Evolutionary conservation across 768 basidiomycete species (phyloP).

Genomic region (Podaxis sp.): DNA sequence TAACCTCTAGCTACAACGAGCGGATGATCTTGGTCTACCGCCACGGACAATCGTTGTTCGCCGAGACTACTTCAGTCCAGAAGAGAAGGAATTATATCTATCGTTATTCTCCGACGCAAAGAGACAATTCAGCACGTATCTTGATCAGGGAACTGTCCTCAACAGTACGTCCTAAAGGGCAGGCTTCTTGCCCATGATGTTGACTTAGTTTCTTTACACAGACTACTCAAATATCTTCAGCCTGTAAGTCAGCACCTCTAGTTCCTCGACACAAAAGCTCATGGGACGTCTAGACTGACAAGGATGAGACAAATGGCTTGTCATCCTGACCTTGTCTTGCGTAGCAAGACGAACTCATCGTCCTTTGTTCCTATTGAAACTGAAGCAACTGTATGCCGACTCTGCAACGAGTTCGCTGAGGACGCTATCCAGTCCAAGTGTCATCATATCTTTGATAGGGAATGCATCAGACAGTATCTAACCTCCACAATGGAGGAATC

Average conservation of each 20-base stretch:
- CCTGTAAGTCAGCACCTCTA: constrained; percentile 43
- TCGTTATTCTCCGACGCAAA: constrained; percentile 93
- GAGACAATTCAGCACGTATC: constrained; percentile 88
- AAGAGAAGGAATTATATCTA: constrained; percentile 94
- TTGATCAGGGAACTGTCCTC: constrained; percentile 85
- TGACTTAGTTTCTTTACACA: constrained; percentile 25
- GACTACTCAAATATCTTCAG: constrained; percentile 92
- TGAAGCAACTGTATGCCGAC: constrained; percentile 85
- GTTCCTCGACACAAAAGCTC: neutral
- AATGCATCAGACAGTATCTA: constrained; percentile 94
- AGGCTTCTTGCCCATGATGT: constrained; percentile 4
- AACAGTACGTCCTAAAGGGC: constrained; percentile 67
- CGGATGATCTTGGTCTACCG: constrained; percentile 94
- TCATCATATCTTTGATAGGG: constrained; percentile 92
- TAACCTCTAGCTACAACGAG: constrained; percentile 73
- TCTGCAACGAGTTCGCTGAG: constrained; percentile 97
- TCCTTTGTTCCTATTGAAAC: constrained; percentile 57
- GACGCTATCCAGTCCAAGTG: constrained; percentile 96
- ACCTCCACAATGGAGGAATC: constrained; percentile 66
- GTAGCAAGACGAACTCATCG: constrained; percentile 76
- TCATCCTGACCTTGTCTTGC: constrained; percentile 90
- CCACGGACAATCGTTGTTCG: constrained; percentile 89
- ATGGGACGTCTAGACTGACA: constrained; percentile 61
- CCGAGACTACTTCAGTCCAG: constrained; percentile 90
- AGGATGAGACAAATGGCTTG: constrained; percentile 97